phyloP scores from a whole-genome alignment of 208 protist species.

The Trypanosoma cruzi region DNA sequence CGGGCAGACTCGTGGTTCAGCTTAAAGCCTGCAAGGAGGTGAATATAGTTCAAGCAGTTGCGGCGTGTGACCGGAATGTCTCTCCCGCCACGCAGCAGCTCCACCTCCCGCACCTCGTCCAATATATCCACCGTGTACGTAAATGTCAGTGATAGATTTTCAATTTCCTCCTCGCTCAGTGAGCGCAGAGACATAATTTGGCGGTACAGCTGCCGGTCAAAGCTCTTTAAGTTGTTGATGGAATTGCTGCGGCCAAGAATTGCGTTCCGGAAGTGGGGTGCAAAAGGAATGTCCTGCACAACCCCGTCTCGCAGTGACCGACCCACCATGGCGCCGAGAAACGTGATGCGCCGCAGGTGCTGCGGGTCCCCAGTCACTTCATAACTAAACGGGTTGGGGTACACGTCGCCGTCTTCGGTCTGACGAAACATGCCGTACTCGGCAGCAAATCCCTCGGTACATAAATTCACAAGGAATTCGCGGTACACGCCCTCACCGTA shows the following conservation, averaged over 20 bases:
- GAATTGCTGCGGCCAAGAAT: conserved; percentile 89
- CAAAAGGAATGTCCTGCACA: conserved; percentile 89
- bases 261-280: conserved; percentile 91
- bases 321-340: conserved; percentile 91
- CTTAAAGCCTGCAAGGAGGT: conserved; percentile 92
- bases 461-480: conserved; percentile 86
- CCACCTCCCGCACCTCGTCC: conserved; percentile 68
- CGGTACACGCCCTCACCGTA: conserved; percentile 94
- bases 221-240: conserved; percentile 85
- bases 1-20: conserved; percentile 87
- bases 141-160: conserved; percentile 78
- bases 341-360: conserved; percentile 77
- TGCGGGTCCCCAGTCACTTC: conserved; percentile 64
- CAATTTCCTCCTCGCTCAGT: conserved; percentile 70
- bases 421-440: conserved; percentile 86
- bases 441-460: conserved; percentile 77
- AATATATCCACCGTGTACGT: conserved; percentile 74
- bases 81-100: conserved; percentile 78
- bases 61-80: conserved; percentile 81
- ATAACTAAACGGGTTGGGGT: conserved; percentile 89
- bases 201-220: conserved; percentile 88
- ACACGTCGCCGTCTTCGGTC: conserved; percentile 85
- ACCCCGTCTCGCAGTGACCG: conserved; percentile 92
- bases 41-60: conserved; percentile 93
- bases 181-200: conserved; percentile 76